Evolutionary conservation across 2,329 filamentous ascomycete genomes (phyloP).

Genomic region (Ophiosphaerella herpotricha): DNA sequence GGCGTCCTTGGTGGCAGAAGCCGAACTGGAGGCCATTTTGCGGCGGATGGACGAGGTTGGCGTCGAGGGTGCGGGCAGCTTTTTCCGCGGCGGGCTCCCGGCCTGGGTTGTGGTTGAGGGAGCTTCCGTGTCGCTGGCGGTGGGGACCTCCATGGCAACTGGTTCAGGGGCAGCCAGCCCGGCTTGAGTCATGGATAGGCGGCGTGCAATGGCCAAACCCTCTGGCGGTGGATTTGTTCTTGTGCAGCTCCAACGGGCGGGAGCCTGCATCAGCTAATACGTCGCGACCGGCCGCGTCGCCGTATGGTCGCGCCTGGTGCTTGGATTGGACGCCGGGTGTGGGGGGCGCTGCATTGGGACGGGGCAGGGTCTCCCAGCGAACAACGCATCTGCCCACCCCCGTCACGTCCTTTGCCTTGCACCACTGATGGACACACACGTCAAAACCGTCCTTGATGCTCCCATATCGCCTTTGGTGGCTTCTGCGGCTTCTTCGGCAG

Average conservation of each 20-base stretch:
- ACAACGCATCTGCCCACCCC: slow-evolving; percentile 1
- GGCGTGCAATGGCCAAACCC: too few relatives aligned
- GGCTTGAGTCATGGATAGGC: not conserved
- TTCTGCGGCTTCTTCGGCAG: not conserved
- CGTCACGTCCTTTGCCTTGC: not conserved
- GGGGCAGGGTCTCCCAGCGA: slow-evolving; percentile 1
- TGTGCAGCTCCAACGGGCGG: too few relatives aligned
- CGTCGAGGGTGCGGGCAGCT: slow-evolving; percentile 29
- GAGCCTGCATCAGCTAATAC: too few relatives aligned
- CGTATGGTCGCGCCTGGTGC: not conserved
- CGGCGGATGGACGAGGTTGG: slow-evolving; percentile 36
- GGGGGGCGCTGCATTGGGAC: not conserved
- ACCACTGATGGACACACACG: slow-evolving; percentile 3
- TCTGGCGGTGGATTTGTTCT: too few relatives aligned
- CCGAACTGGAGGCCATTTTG: slow-evolving; percentile 40
- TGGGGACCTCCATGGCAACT: slow-evolving; percentile 7
- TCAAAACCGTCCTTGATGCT: not conserved
- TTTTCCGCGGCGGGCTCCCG: slow-evolving; percentile 16
- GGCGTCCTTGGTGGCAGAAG: slow-evolving; percentile 32
- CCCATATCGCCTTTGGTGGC: too few relatives aligned
- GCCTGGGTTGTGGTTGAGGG: slow-evolving; percentile 3
- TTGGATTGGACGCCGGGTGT: not conserved
- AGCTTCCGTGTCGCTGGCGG: slow-evolving; percentile 15
- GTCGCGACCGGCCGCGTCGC: too few relatives aligned
- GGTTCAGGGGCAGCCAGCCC: not conserved